A percentile compares a stretch with the other conserved stretches of the same genome.
Conservation (phyloP, 2,329 filamentous ascomycete species). For the Claviceps sorghi region DNA sequence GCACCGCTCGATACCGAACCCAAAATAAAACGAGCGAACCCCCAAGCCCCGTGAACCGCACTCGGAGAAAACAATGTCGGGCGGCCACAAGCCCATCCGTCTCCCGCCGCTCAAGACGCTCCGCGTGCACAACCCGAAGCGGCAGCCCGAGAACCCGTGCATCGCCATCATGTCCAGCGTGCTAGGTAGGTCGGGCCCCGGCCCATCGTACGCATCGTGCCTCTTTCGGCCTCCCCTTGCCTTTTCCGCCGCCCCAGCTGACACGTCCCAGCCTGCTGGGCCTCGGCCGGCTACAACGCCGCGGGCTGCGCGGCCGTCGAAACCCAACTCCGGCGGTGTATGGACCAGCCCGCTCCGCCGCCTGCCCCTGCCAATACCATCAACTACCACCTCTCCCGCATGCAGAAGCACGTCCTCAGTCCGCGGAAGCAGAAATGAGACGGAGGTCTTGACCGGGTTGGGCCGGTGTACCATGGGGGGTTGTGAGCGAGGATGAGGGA, state of each 20-base stretch:
- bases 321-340: constrained; percentile 49
- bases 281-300: constrained; percentile 56
- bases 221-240: too few species aligned
- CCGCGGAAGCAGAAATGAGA: constrained; percentile 20
- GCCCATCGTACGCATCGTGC: too few species aligned
- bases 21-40: neutral
- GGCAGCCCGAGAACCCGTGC: constrained; percentile 35
- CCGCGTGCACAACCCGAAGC: constrained; percentile 39
- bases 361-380: constrained; percentile 53
- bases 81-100: constrained; percentile 35
- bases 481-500: too few species aligned
- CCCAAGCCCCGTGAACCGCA: neutral
- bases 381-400: constrained; percentile 83
- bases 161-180: constrained; percentile 42
- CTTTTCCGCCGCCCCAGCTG: too few species aligned
- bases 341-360: constrained; percentile 57
- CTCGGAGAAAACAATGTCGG: too few species aligned
- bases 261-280: constrained; percentile 56
- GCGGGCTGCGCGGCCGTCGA: constrained; percentile 45
- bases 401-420: constrained; percentile 52
- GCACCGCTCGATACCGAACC: too few species aligned
- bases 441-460: too few species aligned
- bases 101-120: constrained; percentile 42
- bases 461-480: too few species aligned
- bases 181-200: too few species aligned